These are phyloP conservation scores for bread wheat (Triticum aestivum) DNA, from an alignment of 176 grass and related monocot genomes.

Conservation along the genomic window IWGSC_CS_RefSeq_v2.1 NC_057797.1:29471194-29471693, in stretches of 20 bases:
- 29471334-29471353: slow-evolving; percentile 15
- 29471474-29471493: slow-evolving; percentile 34
- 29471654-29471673: not conserved
- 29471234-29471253: slow-evolving; percentile 46
- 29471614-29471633: not conserved
- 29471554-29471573: not conserved
- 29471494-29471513: not conserved
- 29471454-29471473: slow-evolving; percentile 1
- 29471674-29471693: no score
- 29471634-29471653: not conserved
- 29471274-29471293: not conserved
- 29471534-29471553: not conserved
- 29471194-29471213: slow-evolving; percentile 44
- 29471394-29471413: slow-evolving; percentile 24
- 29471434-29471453: slow-evolving; percentile 12
- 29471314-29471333: slow-evolving; percentile 5
- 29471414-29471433: slow-evolving; percentile 20
- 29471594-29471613: not conserved
- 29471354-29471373: slow-evolving; percentile 4
- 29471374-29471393: slow-evolving; percentile 25
- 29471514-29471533: slow-evolving; percentile 3
- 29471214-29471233: not conserved
- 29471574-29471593: not conserved
- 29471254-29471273: not conserved
- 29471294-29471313: not conserved